Evolutionary conservation across 345 rosid species (phyloP).

Genomic region (Acer saccharum): DNA sequence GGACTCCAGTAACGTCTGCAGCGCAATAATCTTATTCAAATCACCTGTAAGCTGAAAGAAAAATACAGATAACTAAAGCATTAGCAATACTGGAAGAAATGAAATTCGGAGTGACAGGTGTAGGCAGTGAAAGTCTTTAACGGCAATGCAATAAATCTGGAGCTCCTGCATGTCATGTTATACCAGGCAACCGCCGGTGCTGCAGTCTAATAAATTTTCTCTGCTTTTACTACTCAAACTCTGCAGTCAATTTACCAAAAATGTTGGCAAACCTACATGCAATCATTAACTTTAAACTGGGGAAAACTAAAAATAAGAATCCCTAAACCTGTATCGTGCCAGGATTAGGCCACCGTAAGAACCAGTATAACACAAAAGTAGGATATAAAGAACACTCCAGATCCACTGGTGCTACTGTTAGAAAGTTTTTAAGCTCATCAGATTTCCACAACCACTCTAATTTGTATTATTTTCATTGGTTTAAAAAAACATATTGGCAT

Average conservation of each 20-base stretch:
- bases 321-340: background rate
- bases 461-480: too few relatives aligned
- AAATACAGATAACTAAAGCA: background rate
- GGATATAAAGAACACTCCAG: background rate
- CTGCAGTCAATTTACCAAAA: background rate
- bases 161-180: background rate
- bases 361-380: background rate
- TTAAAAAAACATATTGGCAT: background rate
- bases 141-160: background rate
- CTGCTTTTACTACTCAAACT: background rate
- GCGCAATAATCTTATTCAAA: conserved; percentile 62
- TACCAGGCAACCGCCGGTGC: background rate
- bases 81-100: conserved; percentile 3
- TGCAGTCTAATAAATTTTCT: background rate
- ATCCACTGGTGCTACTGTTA: background rate
- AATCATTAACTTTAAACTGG: background rate
- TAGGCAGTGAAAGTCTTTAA: background rate
- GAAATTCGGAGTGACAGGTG: background rate
- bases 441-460: background rate
- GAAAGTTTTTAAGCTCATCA: background rate
- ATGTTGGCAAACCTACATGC: background rate
- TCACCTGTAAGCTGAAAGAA: conserved; percentile 63
- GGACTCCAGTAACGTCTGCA: conserved; percentile 57
- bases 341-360: background rate
- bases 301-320: background rate